Evolutionary conservation across 2,329 filamentous ascomycete genomes (phyloP), one percentile per base, ranked within the genome.

Genomic region (Neoarthrinium moseri): DNA sequence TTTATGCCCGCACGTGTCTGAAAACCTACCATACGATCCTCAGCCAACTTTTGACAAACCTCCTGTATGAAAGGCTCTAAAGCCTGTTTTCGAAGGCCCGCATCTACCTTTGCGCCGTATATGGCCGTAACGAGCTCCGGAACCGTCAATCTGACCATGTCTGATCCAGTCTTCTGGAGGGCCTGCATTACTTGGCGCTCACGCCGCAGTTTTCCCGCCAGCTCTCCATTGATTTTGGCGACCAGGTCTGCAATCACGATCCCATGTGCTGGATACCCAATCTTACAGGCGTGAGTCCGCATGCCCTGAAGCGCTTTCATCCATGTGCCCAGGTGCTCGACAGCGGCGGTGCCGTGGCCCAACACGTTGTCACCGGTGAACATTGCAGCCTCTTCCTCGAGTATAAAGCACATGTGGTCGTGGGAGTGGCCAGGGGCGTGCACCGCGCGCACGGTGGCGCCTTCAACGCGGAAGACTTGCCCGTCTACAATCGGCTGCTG

Each of bases 311-410:
- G 70, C 46, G 81, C 88, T 12, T 65, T 60, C 53, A 94, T 71
- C 61, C 92, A 95, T 0, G 71, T 68, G 1, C 70, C 63, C 6
- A 95, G 72, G 50, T 92, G 80, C 63, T 95, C 88, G 54, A 95
- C 92, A 0, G 91, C 88, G 2, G 86, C 81, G 2, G 87, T 92
- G 6, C 90, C 90, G 50, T 94, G 87, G 1, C 90, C 90, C 1
- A 95, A 76, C 1, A 95, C 84, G 61, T 91, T 94, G 64, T 95
- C 90, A 3, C 86, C 90, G 0, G 89, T 94, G 62, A 95, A 91
- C 72, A 95, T 83, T 29, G 87, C 85, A 55, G 88, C 75, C 56
- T 94, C 75, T 77, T 94, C 88, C 38, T 84, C 78, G 4, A 95
- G 67, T 3, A 90, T 63, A 53, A 95, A 84, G 23, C 80, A 81